phyloP scores from a whole-genome alignment of 345 rosid species.

The Linum lewisii region DNA sequence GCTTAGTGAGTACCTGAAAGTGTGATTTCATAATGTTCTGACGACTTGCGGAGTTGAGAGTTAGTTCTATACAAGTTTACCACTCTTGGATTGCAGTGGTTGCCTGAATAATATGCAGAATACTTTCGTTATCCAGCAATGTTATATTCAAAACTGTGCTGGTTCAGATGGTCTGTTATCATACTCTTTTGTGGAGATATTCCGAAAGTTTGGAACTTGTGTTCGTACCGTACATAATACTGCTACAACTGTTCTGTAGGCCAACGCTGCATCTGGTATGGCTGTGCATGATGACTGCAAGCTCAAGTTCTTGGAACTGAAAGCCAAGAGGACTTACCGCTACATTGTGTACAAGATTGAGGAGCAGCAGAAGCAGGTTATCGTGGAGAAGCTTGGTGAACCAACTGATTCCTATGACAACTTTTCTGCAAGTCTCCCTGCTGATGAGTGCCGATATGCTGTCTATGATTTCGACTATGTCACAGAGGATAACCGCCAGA shows the following conservation, averaged over 20 bases:
- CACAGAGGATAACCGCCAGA: constrained; percentile 57
- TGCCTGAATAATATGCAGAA: too few species aligned
- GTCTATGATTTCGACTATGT: constrained; percentile 58
- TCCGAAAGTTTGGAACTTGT: too few species aligned
- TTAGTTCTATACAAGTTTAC: too few species aligned
- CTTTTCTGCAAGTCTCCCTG: constrained; percentile 51
- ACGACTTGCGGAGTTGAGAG: too few species aligned
- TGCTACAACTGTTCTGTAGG: constrained; percentile 19
- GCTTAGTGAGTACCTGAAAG: too few species aligned
- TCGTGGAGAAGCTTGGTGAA: constrained; percentile 58
- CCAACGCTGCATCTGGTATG: constrained; percentile 62
- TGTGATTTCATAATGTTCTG: too few species aligned
- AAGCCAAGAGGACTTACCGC: constrained; percentile 55
- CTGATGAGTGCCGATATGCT: constrained; percentile 61
- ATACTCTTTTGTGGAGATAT: too few species aligned
- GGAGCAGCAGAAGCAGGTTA: constrained; percentile 57
- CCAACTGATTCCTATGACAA: constrained; percentile 44
- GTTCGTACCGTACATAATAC: too few species aligned
- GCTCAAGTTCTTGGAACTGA: constrained; percentile 52
- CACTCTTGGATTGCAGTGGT: too few species aligned
- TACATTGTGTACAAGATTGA: constrained; percentile 58
- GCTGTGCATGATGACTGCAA: constrained; percentile 74
- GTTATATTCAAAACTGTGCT: too few species aligned
- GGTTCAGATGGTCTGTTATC: too few species aligned
- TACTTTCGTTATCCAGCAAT: too few species aligned